Evolutionary conservation across 2,329 filamentous ascomycete genomes (phyloP).

Genomic region (Microascus cirrosus): DNA sequence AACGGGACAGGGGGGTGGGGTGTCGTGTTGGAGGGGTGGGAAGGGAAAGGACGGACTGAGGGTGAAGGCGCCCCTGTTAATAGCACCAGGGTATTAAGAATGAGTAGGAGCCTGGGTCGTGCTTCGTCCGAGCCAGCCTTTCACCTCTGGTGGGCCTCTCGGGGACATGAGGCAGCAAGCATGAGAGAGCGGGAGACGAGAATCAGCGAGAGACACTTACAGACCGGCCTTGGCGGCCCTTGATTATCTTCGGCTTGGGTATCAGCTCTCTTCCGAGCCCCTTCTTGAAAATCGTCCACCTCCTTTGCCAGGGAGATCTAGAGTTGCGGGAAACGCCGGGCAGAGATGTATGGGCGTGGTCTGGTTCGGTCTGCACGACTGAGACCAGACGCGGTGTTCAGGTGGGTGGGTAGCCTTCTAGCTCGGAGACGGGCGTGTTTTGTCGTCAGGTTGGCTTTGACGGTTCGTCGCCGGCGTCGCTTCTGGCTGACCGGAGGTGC

Average conservation of each 20-base stretch:
- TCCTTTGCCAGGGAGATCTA: not conserved
- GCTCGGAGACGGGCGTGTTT: not conserved
- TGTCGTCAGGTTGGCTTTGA: constrained; percentile 3
- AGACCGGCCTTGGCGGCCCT: not conserved
- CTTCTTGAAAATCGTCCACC: not conserved
- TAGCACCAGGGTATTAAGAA: constrained; percentile 3
- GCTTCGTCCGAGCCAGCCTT: constrained; percentile 2
- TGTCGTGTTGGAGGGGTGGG: not conserved
- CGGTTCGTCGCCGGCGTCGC: not conserved
- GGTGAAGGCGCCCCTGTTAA: not conserved
- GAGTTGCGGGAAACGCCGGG: not conserved
- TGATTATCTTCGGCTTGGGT: constrained; percentile 1
- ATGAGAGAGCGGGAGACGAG: not conserved
- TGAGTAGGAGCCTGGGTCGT: not conserved
- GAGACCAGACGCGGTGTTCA: constrained; percentile 1
- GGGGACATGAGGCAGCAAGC: not conserved
- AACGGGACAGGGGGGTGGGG: not conserved
- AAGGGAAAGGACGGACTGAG: not conserved
- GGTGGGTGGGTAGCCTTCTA: not conserved
- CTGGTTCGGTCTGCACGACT: constrained; percentile 5
- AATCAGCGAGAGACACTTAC: not conserved
- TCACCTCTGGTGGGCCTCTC: not conserved
- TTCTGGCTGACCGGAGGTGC: not conserved
- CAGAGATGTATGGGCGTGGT: not conserved
- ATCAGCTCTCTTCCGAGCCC: constrained; percentile 4